Base-by-base conservation (phyloP, 441 rosid genomes). In the Macaranga tanarius region DNA sequence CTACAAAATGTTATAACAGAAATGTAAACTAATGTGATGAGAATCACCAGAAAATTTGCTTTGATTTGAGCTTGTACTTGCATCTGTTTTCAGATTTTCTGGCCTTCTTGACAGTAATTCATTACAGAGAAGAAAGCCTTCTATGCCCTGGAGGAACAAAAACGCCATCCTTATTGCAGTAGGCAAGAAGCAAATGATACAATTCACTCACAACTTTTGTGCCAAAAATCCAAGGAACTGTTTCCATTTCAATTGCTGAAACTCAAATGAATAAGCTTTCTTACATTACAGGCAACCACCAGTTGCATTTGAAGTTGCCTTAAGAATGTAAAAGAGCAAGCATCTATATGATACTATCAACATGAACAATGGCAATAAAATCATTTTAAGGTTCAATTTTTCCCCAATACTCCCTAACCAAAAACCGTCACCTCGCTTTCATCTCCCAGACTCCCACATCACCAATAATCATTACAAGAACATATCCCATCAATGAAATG, bases 401-500 rank as follows among this genome's bases (percentile, higher is more conserved):
- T 47, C 17, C 51, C 15, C 17, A 26, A 16, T 10, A 10, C n/a
- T 62, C 66, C 26, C 1, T 20, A 7, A 42, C 48, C 26, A 62
- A 19, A n/a, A 34, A 20, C 11, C 50, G 7, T 23, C 54, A 4
- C 2, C 52, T 22, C 3, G 2, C 22, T 34, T 38, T 40, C n/a
- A n/a, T n/a, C 0, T 65, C 45, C n/a, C n/a, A n/a, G n/a, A n/a
- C 38, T 45, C 22, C 1, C 15, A 47, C 16, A 40, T 60, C 76
- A 82, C 95, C 95, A 91, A 75, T 88, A 87, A 75, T 91, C 91
- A 38, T 75, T 81, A 76, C 95, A 91, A 47, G 95, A 88, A 79
- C 95, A 89, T 64, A 75, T 5, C 20, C 93, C 92, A 13, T 77
- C 78, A 72, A 75, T 77, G 79, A 91, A 89, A 82, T 86, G 91